Percentiles rank a stretch among this genome's conserved stretches.
Conservation (phyloP, 345 rosid genomes). For the Ceriops zippeliana region DNA sequence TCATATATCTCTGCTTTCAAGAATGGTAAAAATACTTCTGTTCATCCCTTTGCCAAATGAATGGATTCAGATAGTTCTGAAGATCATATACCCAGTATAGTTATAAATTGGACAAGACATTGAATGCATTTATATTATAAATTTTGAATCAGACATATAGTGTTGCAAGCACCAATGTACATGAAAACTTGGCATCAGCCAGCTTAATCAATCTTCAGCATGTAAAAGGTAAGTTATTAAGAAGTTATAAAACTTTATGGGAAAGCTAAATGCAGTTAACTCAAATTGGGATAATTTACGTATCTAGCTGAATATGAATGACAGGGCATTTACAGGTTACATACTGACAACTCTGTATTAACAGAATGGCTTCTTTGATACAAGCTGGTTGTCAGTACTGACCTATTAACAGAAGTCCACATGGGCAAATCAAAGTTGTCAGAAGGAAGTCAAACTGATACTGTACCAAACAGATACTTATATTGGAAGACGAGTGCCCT, state of each 20-base stretch:
- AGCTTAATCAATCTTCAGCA: background rate
- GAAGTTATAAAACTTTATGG: background rate
- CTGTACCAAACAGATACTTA: background rate
- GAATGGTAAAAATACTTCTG: no score
- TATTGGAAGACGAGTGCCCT: background rate
- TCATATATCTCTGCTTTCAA: no score
- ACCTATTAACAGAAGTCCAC: background rate
- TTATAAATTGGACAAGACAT: background rate
- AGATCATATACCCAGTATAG: background rate
- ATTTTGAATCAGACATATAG: background rate
- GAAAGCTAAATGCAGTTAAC: background rate
- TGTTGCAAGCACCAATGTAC: background rate
- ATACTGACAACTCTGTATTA: background rate
- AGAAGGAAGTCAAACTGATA: background rate
- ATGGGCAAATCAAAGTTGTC: constrained; percentile 1
- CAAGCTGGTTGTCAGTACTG: background rate
- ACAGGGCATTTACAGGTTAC: background rate
- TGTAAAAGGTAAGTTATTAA: background rate
- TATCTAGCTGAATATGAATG: background rate
- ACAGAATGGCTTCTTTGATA: background rate
- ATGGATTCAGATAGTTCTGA: no score
- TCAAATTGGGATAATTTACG: no score
- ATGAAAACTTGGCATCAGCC: background rate
- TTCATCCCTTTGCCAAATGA: no score
- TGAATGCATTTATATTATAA: no score